These are phyloP conservation scores for Eutrema yunnanense DNA, from an alignment of 345 rosid species.

Conservation along the genomic window DNA sequence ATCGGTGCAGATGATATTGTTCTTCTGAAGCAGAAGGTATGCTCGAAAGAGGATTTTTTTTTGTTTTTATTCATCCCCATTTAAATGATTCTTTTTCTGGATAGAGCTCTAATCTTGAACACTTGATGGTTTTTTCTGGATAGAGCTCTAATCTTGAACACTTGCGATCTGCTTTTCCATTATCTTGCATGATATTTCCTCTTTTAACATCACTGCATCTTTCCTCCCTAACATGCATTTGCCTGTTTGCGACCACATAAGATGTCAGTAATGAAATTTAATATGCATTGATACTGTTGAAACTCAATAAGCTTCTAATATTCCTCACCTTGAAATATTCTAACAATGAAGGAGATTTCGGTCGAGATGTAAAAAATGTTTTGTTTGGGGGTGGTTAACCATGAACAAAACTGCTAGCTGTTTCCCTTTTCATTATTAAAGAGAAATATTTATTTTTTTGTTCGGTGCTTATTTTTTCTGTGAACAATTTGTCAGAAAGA, in stretches of 20 bases:
- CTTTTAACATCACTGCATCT: background rate
- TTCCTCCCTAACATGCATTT: background rate
- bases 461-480: too few species aligned
- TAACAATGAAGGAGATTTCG: background rate
- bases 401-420: background rate
- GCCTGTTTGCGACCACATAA: background rate
- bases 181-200: background rate
- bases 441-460: too few species aligned
- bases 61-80: background rate
- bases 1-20: conserved; percentile 70
- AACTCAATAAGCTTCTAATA: background rate
- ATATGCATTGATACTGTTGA: background rate
- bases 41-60: background rate
- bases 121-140: background rate
- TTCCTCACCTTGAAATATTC: background rate
- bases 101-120: background rate
- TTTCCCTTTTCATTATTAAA: background rate
- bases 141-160: background rate
- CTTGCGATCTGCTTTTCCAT: background rate
- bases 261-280: background rate
- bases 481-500: too few species aligned
- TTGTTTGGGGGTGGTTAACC: background rate
- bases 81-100: background rate
- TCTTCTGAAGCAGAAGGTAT: conserved; percentile 88
- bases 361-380: background rate